These are phyloP conservation scores for Cytospora piceae DNA, from an alignment of 2,329 filamentous ascomycete genomes.

Conservation along the genomic window DNA sequence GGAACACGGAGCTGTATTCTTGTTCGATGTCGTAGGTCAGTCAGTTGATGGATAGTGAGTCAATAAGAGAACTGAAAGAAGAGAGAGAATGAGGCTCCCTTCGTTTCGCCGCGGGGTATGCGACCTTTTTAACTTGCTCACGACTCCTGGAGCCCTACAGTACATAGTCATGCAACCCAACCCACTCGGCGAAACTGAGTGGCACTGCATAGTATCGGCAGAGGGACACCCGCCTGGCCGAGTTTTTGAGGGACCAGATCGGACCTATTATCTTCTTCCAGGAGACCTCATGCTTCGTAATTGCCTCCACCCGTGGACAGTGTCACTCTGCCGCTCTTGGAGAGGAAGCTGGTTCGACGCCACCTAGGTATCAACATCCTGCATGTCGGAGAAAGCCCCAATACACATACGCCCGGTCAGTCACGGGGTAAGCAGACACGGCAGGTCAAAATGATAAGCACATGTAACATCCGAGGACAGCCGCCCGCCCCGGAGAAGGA, in stretches of 20 bases:
- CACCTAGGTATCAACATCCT: not conserved
- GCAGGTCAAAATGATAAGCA: too few species aligned
- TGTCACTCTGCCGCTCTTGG: too few species aligned
- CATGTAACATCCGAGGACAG: too few species aligned
- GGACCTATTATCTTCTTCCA: constrained; percentile 9
- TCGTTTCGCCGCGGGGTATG: not conserved
- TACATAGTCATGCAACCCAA: not conserved
- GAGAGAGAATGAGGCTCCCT: not conserved
- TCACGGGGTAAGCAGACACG: too few species aligned
- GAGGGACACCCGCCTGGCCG: constrained; percentile 1
- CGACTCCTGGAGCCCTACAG: not conserved
- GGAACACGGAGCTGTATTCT: not conserved
- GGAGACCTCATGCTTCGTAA: constrained; percentile 1
- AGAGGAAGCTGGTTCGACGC: not conserved
- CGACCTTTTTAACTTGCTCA: constrained; percentile 14
- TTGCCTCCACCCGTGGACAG: constrained; percentile 17
- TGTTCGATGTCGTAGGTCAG: too few species aligned
- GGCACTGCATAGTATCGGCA: constrained; percentile 7
- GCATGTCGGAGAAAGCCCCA: not conserved
- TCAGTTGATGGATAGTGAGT: not conserved
- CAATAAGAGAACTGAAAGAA: not conserved
- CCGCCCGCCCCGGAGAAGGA: too few species aligned
- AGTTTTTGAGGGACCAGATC: not conserved
- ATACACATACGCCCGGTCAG: too few species aligned
- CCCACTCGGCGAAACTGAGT: constrained; percentile 8